Base-by-base conservation (phyloP, 225 moss, liverwort and hornwort species). In the Climacium dendroides region DNA sequence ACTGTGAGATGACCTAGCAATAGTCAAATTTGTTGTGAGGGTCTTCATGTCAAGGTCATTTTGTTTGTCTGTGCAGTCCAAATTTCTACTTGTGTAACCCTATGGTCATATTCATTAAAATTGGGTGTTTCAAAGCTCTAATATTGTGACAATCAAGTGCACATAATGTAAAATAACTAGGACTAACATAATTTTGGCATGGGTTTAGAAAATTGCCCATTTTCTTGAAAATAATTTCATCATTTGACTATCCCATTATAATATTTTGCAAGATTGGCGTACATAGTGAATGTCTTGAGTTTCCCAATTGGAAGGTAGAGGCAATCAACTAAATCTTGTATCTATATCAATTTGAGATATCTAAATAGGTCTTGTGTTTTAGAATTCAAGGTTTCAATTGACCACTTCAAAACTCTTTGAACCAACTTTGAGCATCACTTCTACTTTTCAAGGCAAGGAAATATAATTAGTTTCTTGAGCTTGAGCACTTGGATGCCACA, bases 1-100 rank as follows among this genome's bases (percentile, higher is more conserved):
- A 37, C 37, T 67, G 11, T 2, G 7, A 23, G 24, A 23, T 1
- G 1, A 23, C 13, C 3, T 20, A 20, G 22, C 5, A n/a, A 0
- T 22, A 23, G 69, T 69, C 69, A 39, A 69, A 25, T 39, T 69
- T 69, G 69, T 2, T 8, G 14, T 24, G 24, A 39, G 13, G 23
- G 69, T 39, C 69, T 69, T 69, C 39, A 1, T 24, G 69, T 13
- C n/a, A n/a, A 24, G 69, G 39, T 39, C 69, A 69, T 14, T 67
- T 69, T 1, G 7, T 24, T 69, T 24, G 39, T 24, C 24, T 69
- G 24, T 13, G 24, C 15, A 25, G 4, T 69, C 24, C 13, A 39
- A 2, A 5, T 69, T 39, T 69, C 8, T 39, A 39, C 39, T 39
- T 69, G 39, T 39, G 24, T 39, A 67, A 39, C 2, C 13, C 23